Base-by-base conservation (phyloP, 306 rosid genomes). In the Prunus armeniaca region DNA sequence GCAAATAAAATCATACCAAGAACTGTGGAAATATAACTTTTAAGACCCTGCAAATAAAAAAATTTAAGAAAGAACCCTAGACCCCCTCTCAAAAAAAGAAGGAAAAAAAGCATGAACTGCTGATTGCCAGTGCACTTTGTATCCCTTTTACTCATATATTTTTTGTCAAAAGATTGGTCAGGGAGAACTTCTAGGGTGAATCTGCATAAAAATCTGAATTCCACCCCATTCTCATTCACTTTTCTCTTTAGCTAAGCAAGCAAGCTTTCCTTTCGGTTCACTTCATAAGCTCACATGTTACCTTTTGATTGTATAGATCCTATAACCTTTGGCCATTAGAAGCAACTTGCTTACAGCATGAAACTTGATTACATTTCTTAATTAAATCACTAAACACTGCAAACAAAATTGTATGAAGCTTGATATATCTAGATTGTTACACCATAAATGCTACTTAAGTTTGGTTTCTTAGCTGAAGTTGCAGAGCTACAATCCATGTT, bases 91-190 rank as follows among this genome's bases (percentile, higher is more conserved):
- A 7, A 19, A 43, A 38, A n/a, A 46, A 20, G 51, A 66, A 24
- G n/a, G 15, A 10, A 19, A 30, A 38, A 9, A 28, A 30, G 50
- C 18, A 56, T 46, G 20, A 25, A 46, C 46, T 67, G 56, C 50
- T 22, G 55, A 45, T 67, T 67, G 55, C 71, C 43, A 24, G 25
- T 68, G 55, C 32, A 47, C 68, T 28, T 28, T 28, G 20, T 64
- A 15, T 6, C n/a, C 20, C 51, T 47, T 52, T 66, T 54, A 13
- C 46, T 14, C 65, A 15, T 32, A 51, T 3, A 7, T 49, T 47
- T 58, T 74, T 77, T 73, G 55, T 12, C 68, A 67, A 82, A 71
- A 80, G 77, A 17, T 60, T 74, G 77, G 65, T 73, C 49, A 77
- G 50, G 14, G 51, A 71, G 54, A 64, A 47, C 9, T 67, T 45